A percentile compares a stretch with the other conserved stretches of the same genome.
Evolutionary conservation across 495 filamentous ascomycete species (phyloP).

Genomic region (Aspergillus kassunensis): DNA sequence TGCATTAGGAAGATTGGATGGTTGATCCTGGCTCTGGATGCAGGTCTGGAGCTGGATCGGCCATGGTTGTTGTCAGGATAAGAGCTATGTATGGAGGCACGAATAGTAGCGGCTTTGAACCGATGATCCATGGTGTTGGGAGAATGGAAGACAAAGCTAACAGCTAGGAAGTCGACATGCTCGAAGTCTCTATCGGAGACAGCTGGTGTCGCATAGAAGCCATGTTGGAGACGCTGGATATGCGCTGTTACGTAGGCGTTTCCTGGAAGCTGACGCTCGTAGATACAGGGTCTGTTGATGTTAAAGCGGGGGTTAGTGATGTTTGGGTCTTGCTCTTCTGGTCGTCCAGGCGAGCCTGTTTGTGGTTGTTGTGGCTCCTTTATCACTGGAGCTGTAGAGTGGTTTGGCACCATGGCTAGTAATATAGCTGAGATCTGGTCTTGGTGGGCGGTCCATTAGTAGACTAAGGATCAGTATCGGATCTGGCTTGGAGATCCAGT

Average conservation of each 20-base stretch:
- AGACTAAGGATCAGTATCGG: neutral
- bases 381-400: slow-evolving; percentile 3
- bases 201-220: slow-evolving; percentile 39
- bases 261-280: slow-evolving; percentile 47
- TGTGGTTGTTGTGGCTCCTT: neutral
- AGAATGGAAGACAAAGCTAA: slow-evolving; percentile 50
- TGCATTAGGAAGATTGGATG: slow-evolving; percentile 47
- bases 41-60: neutral
- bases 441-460: neutral
- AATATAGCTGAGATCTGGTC: neutral
- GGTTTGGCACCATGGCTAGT: slow-evolving; percentile 5
- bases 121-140: slow-evolving; percentile 37
- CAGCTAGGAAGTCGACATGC: slow-evolving; percentile 48
- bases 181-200: slow-evolving; percentile 40
- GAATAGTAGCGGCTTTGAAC: slow-evolving; percentile 47
- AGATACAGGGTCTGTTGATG: slow-evolving; percentile 45
- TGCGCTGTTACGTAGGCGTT: slow-evolving; percentile 50
- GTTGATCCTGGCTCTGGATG: slow-evolving; percentile 1
- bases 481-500: too few relatives aligned
- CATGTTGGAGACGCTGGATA: slow-evolving; percentile 49
- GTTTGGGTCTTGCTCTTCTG: slow-evolving; percentile 29
- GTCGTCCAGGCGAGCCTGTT: neutral
- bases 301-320: slow-evolving; percentile 40
- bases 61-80: slow-evolving; percentile 32
- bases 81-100: slow-evolving; percentile 32